These are phyloP conservation scores for Paecilomyces dactylethromorphus DNA, from an alignment of 2,329 filamentous ascomycete species.

Conservation along the genomic window DNA sequence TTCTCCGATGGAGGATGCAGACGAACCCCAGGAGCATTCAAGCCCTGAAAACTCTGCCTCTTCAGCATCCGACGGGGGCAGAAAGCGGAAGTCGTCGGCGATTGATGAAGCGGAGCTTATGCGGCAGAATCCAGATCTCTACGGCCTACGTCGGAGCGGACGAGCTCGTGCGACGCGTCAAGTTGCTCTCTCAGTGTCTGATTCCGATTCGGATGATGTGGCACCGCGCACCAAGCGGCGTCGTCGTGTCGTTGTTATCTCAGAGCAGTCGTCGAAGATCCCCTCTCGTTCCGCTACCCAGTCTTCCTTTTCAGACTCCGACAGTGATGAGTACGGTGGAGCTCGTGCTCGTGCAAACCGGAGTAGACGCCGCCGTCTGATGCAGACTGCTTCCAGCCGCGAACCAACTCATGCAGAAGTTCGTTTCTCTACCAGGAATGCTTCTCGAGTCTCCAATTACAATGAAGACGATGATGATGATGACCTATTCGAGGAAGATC, in stretches of 20 bases:
- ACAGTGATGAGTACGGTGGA: slow-evolving; percentile 68
- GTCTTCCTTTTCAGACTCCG: slow-evolving; percentile 62
- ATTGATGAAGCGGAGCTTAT: slow-evolving; percentile 76
- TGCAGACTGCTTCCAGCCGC: slow-evolving; percentile 58
- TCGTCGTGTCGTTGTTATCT: slow-evolving; percentile 47
- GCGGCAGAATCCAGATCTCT: slow-evolving; percentile 85
- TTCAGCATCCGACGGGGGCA: slow-evolving; percentile 59
- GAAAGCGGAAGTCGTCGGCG: slow-evolving; percentile 65
- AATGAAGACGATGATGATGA: slow-evolving; percentile 58
- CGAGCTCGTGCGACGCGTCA: slow-evolving; percentile 57
- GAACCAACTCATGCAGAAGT: slow-evolving; percentile 68
- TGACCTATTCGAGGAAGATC: slow-evolving; percentile 49
- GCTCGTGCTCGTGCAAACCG: slow-evolving; percentile 65
- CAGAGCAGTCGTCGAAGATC: slow-evolving; percentile 44
- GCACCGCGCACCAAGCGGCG: slow-evolving; percentile 36
- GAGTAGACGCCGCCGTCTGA: slow-evolving; percentile 66
- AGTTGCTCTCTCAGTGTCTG: slow-evolving; percentile 55
- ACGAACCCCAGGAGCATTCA: slow-evolving; percentile 19
- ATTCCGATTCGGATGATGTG: slow-evolving; percentile 69
- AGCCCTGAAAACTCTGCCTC: slow-evolving; percentile 60
- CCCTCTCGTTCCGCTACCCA: slow-evolving; percentile 41
- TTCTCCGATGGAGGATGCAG: slow-evolving; percentile 62
- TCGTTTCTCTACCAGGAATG: slow-evolving; percentile 82
- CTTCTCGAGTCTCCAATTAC: slow-evolving; percentile 66
- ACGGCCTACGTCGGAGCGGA: slow-evolving; percentile 85